Evolutionary conservation across 805 yeast genomes (phyloP), one percentile per base, ranked within the genome.

Genomic region (Cyberlindnera xishuangbannaensis): DNA sequence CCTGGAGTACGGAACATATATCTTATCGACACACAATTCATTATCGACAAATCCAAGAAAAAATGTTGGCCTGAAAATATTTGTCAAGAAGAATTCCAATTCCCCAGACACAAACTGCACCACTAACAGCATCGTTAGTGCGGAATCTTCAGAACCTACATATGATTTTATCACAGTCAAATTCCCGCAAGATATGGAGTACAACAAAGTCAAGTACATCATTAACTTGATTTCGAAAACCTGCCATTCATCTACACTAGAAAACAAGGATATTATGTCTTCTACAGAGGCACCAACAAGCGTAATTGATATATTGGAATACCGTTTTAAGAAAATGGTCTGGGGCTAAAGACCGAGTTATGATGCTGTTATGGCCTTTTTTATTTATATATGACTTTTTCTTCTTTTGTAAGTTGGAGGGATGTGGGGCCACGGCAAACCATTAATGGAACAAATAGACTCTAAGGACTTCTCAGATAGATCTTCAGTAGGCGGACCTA

Each of bases 281-380:
- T 39, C 53, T 15, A 51, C 51, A n/a, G 63, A 63, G 18, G 70
- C 69, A 6, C 47, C 50, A 12, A 54, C 62, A 1, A 50, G 64
- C 7, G 34, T 61, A 5, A 55, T 64, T 48, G 57, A 55, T 15
- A 38, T 54, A 8, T 32, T 64, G 14, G 67, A 59, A 36, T 51
- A 63, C 34, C 53, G 51, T 27, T 39, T 64, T 32, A 65, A 64
- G 40, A 54, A 52, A 39, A 45, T 63, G 31, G 53, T 65, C 0
- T 65, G 70, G 70, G 65, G 57, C 2, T 60, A 24, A 24, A 11
- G 12, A 12, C 9, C 23, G 23, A 12, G 9, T 20, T n/a, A n/a
- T n/a, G n/a, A n/a, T n/a, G n/a, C n/a, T n/a, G n/a, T n/a, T n/a
- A n/a, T n/a, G n/a, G n/a, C n/a, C n/a, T n/a, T n/a, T n/a, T n/a